These are phyloP conservation scores for Penicillium coffeae DNA, from an alignment of 495 filamentous ascomycete species.

Conservation along the genomic window DNA sequence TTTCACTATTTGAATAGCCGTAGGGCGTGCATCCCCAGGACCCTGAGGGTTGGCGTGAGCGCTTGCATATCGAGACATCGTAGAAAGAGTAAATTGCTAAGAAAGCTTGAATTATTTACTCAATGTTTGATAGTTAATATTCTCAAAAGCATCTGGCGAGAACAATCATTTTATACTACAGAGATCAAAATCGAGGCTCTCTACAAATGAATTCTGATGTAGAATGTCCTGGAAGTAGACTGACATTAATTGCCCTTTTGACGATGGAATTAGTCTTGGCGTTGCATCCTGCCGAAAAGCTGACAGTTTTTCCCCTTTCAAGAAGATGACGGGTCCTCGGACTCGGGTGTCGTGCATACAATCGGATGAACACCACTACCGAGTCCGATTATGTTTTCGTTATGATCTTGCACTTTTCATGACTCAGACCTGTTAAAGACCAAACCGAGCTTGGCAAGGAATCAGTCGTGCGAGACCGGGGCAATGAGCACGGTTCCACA, in stretches of 20 bases:
- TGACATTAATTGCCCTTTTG: not conserved
- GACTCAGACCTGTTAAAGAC: too few species aligned
- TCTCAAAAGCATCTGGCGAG: too few species aligned
- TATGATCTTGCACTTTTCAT: too few species aligned
- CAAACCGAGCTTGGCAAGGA: too few species aligned
- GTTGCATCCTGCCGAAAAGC: not conserved
- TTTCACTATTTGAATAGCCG: conserved; percentile 48
- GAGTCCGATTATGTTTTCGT: not conserved
- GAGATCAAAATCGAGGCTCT: too few species aligned
- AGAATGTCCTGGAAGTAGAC: not conserved
- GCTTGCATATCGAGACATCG: conserved; percentile 28
- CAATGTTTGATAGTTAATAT: too few species aligned
- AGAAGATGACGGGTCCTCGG: too few species aligned
- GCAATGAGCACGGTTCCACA: too few species aligned
- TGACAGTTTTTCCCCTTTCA: not conserved
- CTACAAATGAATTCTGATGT: too few species aligned
- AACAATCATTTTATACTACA: too few species aligned
- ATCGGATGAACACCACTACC: not conserved
- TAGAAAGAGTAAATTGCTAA: not conserved
- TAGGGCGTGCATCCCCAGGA: conserved; percentile 53
- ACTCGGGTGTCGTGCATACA: too few species aligned
- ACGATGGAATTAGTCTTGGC: not conserved
- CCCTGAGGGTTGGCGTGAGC: conserved; percentile 38
- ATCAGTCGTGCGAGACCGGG: too few species aligned
- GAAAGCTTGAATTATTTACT: not conserved